Base-by-base conservation (phyloP, 805 yeast species). In the Phaffomyces antillensis region DNA sequence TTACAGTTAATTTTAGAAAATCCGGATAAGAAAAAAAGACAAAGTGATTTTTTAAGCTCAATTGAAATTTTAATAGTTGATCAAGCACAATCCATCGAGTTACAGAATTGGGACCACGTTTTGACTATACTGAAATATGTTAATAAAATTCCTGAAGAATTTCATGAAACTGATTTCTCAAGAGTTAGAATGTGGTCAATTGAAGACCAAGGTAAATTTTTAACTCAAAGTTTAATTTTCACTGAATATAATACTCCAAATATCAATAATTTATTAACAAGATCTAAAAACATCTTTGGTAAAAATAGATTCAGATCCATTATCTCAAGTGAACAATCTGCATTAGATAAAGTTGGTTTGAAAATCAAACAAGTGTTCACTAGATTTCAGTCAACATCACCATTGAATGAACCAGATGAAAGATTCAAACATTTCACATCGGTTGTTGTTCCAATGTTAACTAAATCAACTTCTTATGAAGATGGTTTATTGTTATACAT, bases 91-190 rank as follows among this genome's bases (percentile, higher is more conserved):
- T 86, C 88, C 28, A 71, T 90, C 51, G 85, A 86, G 58, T 85
- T 84, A 85, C 99, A 93, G 65, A 88, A 90, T 58, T 85, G 97
- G 90, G 84, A 84, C 33, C 96, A 91, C 65, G 73, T 93, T 9
- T 64, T 63, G 28, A 80, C 81, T 15, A 64, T 84, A n/a, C 68
- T 82, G 53, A 79, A 80, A 50, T 80, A 83, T 59, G 53, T 89
- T 45, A 89, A 90, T 63, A 68, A 73, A 45, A 78, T 89, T 39
- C 98, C 98, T 7, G 77, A 78, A 50, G 78, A 83, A 41, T 81
- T 85, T 51, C 89, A 80, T 51, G 84, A 80, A 46, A 84, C 95
- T 15, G 99, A 93, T 64, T 93, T 93, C 63, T 79, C 93, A 46
- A 75, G 99, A 53, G 82, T 93, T 34, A 75, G 96, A 55, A 83